These are phyloP conservation scores for Achlya hypogyna DNA, from an alignment of 352 stramenopile genomes.

Conservation along the genomic window DNA sequence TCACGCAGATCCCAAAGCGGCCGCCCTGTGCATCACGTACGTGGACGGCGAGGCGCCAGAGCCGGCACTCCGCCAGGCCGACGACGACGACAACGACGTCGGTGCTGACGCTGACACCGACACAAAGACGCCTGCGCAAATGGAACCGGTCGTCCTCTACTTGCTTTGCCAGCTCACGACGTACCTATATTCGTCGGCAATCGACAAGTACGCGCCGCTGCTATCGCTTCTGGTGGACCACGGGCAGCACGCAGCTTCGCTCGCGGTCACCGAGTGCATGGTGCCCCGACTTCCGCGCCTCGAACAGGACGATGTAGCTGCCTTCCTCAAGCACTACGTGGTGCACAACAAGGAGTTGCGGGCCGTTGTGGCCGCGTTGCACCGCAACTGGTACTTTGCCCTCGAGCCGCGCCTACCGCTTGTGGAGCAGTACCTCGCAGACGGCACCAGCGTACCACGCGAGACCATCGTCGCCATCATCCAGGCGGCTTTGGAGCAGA, in stretches of 20 bases:
- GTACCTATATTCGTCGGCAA: slow-evolving; percentile 57
- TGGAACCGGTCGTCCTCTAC: slow-evolving; percentile 79
- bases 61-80: neutral
- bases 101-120: slow-evolving; percentile 29
- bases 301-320: neutral
- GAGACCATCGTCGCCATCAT: slow-evolving; percentile 53
- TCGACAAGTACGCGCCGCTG: slow-evolving; percentile 78
- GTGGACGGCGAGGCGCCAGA: neutral
- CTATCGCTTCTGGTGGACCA: slow-evolving; percentile 58
- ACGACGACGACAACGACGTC: slow-evolving; percentile 17
- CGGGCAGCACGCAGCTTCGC: slow-evolving; percentile 40
- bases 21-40: slow-evolving; percentile 12
- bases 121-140: slow-evolving; percentile 45
- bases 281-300: slow-evolving; percentile 45
- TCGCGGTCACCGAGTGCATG: slow-evolving; percentile 68
- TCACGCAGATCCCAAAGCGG: neutral
- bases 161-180: slow-evolving; percentile 74
- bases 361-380: neutral
- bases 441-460: neutral
- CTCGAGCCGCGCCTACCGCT: neutral
- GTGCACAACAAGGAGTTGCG: slow-evolving; percentile 13
- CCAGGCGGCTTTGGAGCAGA: slow-evolving; percentile 67
- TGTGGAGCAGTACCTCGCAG: slow-evolving; percentile 1
- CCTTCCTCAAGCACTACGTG: slow-evolving; percentile 17
- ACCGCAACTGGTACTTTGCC: slow-evolving; percentile 16